Base-by-base conservation (phyloP, 192 early-diverging fungal genomes). In the Linnemannia exigua region DNA sequence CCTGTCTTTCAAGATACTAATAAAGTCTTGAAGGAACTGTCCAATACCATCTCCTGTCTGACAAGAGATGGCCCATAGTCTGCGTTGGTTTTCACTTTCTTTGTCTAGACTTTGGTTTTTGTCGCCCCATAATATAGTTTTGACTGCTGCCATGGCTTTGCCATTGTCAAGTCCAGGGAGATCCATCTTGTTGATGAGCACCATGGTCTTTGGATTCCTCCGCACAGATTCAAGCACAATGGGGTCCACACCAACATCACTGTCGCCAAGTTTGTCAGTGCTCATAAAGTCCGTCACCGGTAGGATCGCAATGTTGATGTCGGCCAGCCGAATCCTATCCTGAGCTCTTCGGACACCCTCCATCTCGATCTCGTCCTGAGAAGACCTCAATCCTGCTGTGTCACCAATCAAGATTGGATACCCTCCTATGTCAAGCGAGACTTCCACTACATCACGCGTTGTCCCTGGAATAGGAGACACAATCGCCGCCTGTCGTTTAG, bases 361-460 rank as follows among this genome's bases (percentile, higher is more conserved):
- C 47, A 88, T 88, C 79, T 96, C 95, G 50, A 96, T 90, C 7
- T 76, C 70, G 80, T 95, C 94, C 41, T 88, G 50, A 20, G 92
- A 90, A 41, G 82, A 70, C 19, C 94, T 89, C 70, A 96, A 70
- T 28, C 95, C 95, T 9, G 94, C 95, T 31, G 94, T 95, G 75
- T 96, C 94, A 0, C 93, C 88, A 31, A 96, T 85, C n/a, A 95
- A 88, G 41, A 96, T 84, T 28, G 95, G 95, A 78, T 95, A 96
- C 16, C 94, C 95, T 35, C 92, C 95, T 66, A 95, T 88, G 72
- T 96, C 92, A 44, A 95, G 46, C 6, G 91, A 94, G 1, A 93
- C 89, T 77, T 96, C 95, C 14, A 96, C 90, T 5, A 96, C 82
- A 87, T 96, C 95, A 6, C 95, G 77, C 11, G 95, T 96, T 25